These are phyloP conservation scores for Arabidopsis lyrata DNA, from an alignment of 441 rosid genomes.

Conservation along the genomic window DNA sequence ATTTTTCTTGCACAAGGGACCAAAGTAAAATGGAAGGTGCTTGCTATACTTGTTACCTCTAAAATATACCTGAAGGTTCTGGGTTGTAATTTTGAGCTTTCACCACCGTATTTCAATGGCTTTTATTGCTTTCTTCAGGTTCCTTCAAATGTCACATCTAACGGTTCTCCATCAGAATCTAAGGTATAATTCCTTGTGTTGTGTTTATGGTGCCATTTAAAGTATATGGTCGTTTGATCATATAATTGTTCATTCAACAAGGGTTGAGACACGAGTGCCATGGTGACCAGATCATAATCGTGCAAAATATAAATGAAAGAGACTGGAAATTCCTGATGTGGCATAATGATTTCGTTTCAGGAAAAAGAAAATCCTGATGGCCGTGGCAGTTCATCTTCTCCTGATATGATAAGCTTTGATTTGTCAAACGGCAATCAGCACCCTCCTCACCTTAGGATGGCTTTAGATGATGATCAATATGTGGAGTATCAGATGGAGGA, in stretches of 20 bases:
- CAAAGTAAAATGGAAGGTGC: not conserved
- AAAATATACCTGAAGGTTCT: not conserved
- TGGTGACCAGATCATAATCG: constrained; percentile 1
- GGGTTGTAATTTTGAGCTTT: not conserved
- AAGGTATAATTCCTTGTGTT: constrained; percentile 34
- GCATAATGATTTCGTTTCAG: constrained; percentile 53
- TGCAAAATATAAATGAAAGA: not conserved
- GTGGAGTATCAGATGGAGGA: constrained; percentile 83
- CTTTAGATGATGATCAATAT: constrained; percentile 69
- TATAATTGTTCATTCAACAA: constrained; percentile 1
- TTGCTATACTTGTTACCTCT: constrained; percentile 14
- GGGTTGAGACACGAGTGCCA: constrained; percentile 9
- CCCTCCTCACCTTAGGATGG: constrained; percentile 68
- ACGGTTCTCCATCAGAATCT: constrained; percentile 39
- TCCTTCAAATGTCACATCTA: constrained; percentile 70
- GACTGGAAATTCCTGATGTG: constrained; percentile 20
- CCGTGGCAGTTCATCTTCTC: constrained; percentile 63
- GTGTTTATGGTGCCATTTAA: constrained; percentile 16
- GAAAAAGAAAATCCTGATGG: constrained; percentile 54
- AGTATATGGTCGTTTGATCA: constrained; percentile 19
- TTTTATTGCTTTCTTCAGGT: constrained; percentile 57
- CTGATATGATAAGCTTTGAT: constrained; percentile 87
- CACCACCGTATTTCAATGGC: not conserved
- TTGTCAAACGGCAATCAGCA: constrained; percentile 63
- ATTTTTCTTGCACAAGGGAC: not conserved